Conservation (phyloP, 1,284 basidiomycete genomes). For the Phylloboletellus chloephorus region DNA sequence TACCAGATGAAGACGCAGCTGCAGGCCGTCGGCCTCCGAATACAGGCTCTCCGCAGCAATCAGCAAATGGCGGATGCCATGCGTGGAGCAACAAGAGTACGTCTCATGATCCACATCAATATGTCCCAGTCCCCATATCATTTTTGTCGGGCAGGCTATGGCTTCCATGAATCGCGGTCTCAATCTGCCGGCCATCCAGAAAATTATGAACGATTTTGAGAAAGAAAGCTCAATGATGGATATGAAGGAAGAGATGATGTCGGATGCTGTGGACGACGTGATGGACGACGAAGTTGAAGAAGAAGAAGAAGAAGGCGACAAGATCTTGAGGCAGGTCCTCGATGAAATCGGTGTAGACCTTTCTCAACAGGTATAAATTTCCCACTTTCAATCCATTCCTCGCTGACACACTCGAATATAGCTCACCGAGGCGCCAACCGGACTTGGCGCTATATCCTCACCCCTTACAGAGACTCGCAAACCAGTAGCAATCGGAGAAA, state of each 20-base stretch:
- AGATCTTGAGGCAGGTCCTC: slow-evolving; percentile 92
- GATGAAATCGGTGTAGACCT: slow-evolving; percentile 96
- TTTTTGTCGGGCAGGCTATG: slow-evolving; percentile 71
- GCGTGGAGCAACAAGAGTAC: slow-evolving; percentile 92
- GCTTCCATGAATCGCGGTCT: slow-evolving; percentile 95
- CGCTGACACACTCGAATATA: slow-evolving; percentile 31
- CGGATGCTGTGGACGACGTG: slow-evolving; percentile 95
- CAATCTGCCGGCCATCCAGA: slow-evolving; percentile 92
- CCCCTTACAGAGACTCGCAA: slow-evolving; percentile 62
- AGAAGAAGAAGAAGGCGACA: slow-evolving; percentile 94
- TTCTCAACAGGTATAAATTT: slow-evolving; percentile 74
- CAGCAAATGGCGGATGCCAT: slow-evolving; percentile 99
- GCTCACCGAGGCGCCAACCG: slow-evolving; percentile 81
- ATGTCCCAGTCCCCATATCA: slow-evolving; percentile 2
- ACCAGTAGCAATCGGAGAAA: slow-evolving; percentile 76
- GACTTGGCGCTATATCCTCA: slow-evolving; percentile 53
- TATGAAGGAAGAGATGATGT: slow-evolving; percentile 99
- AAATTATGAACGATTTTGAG: slow-evolving; percentile 98
- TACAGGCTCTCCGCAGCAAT: slow-evolving; percentile 95
- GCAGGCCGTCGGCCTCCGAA: slow-evolving; percentile 92
- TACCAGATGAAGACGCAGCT: slow-evolving; percentile 98
- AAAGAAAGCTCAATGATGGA: slow-evolving; percentile 97
- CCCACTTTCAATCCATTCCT: slow-evolving; percentile 5
- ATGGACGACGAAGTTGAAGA: slow-evolving; percentile 94
- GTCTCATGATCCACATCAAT: slow-evolving; percentile 27